Evolutionary conservation across 1,139 yeast species (phyloP).

Genomic region (Geotrichum carabidarum): DNA sequence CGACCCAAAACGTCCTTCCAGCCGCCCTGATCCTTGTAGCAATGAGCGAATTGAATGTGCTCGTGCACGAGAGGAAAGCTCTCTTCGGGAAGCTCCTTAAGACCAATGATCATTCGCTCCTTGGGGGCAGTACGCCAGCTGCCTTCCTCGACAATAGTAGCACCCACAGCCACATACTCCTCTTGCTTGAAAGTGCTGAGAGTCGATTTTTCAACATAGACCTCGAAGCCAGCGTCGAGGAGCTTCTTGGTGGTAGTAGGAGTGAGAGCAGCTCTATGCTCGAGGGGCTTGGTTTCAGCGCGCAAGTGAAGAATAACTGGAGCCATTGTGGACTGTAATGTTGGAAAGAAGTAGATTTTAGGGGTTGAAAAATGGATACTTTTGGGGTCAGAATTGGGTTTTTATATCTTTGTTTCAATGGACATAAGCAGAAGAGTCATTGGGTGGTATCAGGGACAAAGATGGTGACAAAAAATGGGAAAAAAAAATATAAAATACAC

Average conservation of each 20-base stretch:
- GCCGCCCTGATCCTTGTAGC: slow-evolving; percentile 95
- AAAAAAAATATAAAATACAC: no score
- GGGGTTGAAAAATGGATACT: not conserved
- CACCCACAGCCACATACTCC: slow-evolving; percentile 77
- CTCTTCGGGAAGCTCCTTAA: slow-evolving; percentile 95
- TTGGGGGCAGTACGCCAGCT: slow-evolving; percentile 89
- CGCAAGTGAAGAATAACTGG: slow-evolving; percentile 58
- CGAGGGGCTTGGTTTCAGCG: slow-evolving; percentile 95
- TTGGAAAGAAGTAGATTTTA: not conserved
- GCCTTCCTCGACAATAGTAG: slow-evolving; percentile 83
- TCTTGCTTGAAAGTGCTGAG: slow-evolving; percentile 72
- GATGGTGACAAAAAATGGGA: no score
- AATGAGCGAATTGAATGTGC: slow-evolving; percentile 97
- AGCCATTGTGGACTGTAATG: slow-evolving; percentile 9
- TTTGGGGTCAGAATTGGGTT: not conserved
- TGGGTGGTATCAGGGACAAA: not conserved
- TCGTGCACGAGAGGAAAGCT: slow-evolving; percentile 89
- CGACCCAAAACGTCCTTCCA: slow-evolving; percentile 88
- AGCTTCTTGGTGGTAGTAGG: slow-evolving; percentile 84
- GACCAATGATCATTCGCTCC: slow-evolving; percentile 84
- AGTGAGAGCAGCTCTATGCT: slow-evolving; percentile 94
- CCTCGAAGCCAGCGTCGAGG: slow-evolving; percentile 80
- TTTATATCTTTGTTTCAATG: not conserved
- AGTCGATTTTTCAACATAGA: slow-evolving; percentile 79
- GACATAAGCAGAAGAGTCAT: not conserved